Evolutionary conservation across 176 grass and related monocot genomes (phyloP).

Genomic region (Zizania latifolia): DNA sequence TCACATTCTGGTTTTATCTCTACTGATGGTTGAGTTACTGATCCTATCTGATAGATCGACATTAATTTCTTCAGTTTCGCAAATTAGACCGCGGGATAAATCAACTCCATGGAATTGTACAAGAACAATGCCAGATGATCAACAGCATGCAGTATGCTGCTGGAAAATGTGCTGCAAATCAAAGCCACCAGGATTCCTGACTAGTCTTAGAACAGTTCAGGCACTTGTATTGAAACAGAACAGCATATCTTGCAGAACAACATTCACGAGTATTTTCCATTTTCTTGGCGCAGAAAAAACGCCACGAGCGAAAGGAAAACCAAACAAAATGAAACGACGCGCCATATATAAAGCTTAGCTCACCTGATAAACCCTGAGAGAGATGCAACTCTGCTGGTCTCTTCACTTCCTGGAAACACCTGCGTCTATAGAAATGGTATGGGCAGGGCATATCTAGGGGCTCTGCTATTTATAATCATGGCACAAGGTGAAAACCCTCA

Average conservation of each 20-base stretch:
- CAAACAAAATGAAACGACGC: constrained; percentile 3
- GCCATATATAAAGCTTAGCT: not conserved
- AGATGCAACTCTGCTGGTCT: not conserved
- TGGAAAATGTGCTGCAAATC: not conserved
- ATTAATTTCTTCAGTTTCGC: not conserved
- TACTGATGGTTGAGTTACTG: not conserved
- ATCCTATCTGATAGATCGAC: not conserved
- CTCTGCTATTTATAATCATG: constrained; percentile 28
- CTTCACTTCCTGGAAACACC: not conserved
- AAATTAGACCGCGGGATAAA: not conserved
- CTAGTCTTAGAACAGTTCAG: not conserved
- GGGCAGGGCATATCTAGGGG: constrained; percentile 21
- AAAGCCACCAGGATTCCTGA: not conserved
- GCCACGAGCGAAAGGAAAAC: not conserved
- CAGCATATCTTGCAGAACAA: not conserved
- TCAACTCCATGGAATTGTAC: not conserved
- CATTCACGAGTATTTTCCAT: not conserved
- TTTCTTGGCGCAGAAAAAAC: not conserved
- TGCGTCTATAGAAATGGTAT: not conserved
- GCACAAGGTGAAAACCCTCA: constrained; percentile 14
- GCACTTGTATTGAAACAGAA: not conserved
- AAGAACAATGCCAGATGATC: not conserved
- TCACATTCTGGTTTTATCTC: not conserved
- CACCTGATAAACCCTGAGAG: not conserved
- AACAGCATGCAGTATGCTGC: not conserved